A percentile compares a stretch with the other conserved stretches of the same genome.
Evolutionary conservation across 1,284 basidiomycete genomes (phyloP).

Genomic region (Tremellales sp.): DNA sequence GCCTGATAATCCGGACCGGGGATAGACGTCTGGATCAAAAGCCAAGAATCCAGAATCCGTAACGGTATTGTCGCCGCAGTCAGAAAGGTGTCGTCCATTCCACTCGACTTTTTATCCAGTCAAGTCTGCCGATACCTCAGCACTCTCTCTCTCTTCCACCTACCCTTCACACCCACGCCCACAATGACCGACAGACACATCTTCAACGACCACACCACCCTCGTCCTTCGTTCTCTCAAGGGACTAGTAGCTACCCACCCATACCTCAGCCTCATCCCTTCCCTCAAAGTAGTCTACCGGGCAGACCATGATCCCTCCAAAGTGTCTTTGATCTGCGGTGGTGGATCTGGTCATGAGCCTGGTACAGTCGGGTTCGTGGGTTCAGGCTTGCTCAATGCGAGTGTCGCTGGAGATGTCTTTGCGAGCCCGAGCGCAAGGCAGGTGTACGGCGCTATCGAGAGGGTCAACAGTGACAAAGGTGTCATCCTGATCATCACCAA

Average conservation of each 20-base stretch:
- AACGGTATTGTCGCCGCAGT: too few relatives aligned
- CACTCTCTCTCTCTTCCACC: background rate
- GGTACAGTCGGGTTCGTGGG: slow-evolving; percentile 47
- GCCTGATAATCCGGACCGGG: too few relatives aligned
- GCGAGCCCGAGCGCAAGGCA: slow-evolving; percentile 53
- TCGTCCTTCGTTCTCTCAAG: slow-evolving; percentile 43
- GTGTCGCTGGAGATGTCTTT: slow-evolving; percentile 53
- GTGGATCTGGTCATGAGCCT: slow-evolving; percentile 52
- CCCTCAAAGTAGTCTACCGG: slow-evolving; percentile 47
- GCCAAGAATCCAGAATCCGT: too few relatives aligned
- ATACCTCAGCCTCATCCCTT: slow-evolving; percentile 43
- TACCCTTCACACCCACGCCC: background rate
- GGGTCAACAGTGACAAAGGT: slow-evolving; percentile 48
- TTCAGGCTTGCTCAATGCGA: slow-evolving; percentile 48
- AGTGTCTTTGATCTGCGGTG: slow-evolving; percentile 51
- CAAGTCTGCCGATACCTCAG: background rate
- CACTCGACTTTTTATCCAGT: too few relatives aligned
- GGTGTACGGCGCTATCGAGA: slow-evolving; percentile 50
- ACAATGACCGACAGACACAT: slow-evolving; percentile 47
- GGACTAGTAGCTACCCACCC: slow-evolving; percentile 47
- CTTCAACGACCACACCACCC: slow-evolving; percentile 48
- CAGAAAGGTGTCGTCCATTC: too few relatives aligned
- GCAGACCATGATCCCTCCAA: slow-evolving; percentile 46
- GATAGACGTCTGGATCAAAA: too few relatives aligned
- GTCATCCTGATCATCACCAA: slow-evolving; percentile 50